Conservation (phyloP, 441 rosid genomes). For the Sinapis alba region DNA sequence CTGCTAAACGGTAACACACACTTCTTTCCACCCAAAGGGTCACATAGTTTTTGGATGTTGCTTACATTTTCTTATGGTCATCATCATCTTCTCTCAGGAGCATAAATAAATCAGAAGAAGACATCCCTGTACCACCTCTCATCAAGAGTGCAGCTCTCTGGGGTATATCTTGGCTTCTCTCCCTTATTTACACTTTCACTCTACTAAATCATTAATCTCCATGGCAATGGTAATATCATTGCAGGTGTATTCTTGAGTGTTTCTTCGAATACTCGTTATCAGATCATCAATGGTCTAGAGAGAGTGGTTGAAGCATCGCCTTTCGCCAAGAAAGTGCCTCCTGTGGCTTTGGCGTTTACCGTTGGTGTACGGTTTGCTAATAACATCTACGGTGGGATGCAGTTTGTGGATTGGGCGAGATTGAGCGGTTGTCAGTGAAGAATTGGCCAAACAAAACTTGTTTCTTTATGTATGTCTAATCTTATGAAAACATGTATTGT, state of each 20-base stretch:
- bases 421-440: slow-evolving; percentile 84
- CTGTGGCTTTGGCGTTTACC: slow-evolving; percentile 82
- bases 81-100: slow-evolving; percentile 50
- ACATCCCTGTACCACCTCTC: slow-evolving; percentile 76
- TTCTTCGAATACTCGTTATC: slow-evolving; percentile 90
- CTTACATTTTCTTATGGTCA: not conserved
- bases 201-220: not conserved
- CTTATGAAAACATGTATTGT: slow-evolving; percentile 12
- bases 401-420: slow-evolving; percentile 98
- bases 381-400: slow-evolving; percentile 94
- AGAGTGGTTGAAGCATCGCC: slow-evolving; percentile 80
- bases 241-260: slow-evolving; percentile 86
- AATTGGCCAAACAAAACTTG: not conserved
- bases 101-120: slow-evolving; percentile 70
- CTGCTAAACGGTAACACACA: slow-evolving; percentile 63
- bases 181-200: not conserved
- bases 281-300: slow-evolving; percentile 83
- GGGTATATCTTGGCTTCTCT: slow-evolving; percentile 50
- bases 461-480: not conserved
- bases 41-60: slow-evolving; percentile 3
- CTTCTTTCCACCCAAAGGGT: slow-evolving; percentile 5
- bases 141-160: slow-evolving; percentile 85
- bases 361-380: slow-evolving; percentile 90
- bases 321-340: slow-evolving; percentile 77
- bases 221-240: slow-evolving; percentile 5